Percentiles rank a stretch among this genome's conserved stretches.
phyloP scores from a whole-genome alignment of 2,329 filamentous ascomycete species.

The Colletotrichum endophyticum region DNA sequence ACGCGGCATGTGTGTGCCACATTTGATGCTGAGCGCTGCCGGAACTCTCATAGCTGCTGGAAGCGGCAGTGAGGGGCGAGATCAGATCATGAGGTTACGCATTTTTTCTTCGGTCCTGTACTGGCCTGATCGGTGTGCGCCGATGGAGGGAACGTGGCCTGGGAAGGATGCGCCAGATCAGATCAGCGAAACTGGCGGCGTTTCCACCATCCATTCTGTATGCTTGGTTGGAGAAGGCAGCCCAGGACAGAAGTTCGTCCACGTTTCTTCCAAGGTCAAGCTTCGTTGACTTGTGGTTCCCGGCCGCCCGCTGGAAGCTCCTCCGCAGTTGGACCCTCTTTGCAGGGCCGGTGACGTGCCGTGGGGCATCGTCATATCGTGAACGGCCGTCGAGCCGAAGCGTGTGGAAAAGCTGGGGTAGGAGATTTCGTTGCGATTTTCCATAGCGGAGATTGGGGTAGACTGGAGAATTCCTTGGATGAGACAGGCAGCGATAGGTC shows the following conservation, averaged over 20 bases:
- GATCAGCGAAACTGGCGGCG: background rate
- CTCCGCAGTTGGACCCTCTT: background rate
- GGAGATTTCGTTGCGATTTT: background rate
- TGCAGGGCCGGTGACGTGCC: background rate
- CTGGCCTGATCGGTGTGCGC: constrained; percentile 1
- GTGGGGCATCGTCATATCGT: background rate
- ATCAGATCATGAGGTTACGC: background rate
- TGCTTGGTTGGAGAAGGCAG: background rate
- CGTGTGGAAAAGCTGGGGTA: background rate
- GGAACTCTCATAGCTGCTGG: background rate
- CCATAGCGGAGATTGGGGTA: background rate
- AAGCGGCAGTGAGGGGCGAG: background rate
- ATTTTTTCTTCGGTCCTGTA: background rate
- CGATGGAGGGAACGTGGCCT: background rate
- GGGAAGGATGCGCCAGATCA: background rate
- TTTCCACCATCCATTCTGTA: background rate
- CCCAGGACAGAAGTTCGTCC: background rate
- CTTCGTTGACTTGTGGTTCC: background rate
- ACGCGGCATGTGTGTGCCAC: background rate
- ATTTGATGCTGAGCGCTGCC: background rate
- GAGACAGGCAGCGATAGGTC: background rate
- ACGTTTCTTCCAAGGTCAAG: background rate
- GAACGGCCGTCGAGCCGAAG: background rate
- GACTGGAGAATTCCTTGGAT: background rate
- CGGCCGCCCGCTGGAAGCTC: background rate